Base-by-base conservation (phyloP, 2,329 filamentous ascomycete species). In the Canariomyces notabilis region DNA sequence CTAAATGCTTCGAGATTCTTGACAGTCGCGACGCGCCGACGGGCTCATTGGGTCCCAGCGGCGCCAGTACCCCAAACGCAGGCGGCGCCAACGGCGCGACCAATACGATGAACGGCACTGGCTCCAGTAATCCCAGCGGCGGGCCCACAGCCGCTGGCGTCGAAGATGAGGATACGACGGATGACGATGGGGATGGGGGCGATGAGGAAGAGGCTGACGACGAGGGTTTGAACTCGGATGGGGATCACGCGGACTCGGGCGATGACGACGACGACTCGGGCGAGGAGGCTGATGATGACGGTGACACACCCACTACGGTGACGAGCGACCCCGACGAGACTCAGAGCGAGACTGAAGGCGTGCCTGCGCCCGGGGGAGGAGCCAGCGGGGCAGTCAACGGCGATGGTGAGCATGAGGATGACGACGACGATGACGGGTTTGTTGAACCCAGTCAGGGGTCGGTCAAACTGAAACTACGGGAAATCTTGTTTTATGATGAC, bases 401-500 rank as follows among this genome's bases (percentile, higher is more conserved):
- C 6, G 36, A 44, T 9, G 47, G 32, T n/a, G 36, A 34, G 15
- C 64, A 66, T 49, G 68, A 73, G 35, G 71, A 72, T 8, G 35
- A 52, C 6, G 70, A 73, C 44, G 70, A 73, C 31, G 65, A 67
- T 12, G 76, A 79, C 51, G 75, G 72, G 4, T 72, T 73, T 38
- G 72, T 74, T 29, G 74, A 74, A 16, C 68, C 69, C 5, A 67
- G 71, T 29, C 59, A 56, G 14, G 64, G 69, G 32, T 66, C 63
- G 42, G 60, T 65, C 22, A 68, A 75, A 57, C 73, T 90, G 49
- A 75, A 80, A 44, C 68, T 91, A 54, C 73, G 85, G 51, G 86
- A 91, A 69, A 91, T 93, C 53, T 65, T 90, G 52, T 91, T 89
- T 64, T 90, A 89, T 59, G 87, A 91, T 62, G 87, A 91, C 62